A percentile compares a stretch with the other conserved stretches of the same genome.
phyloP scores from a whole-genome alignment of 78 protist genomes.

The Emiliania huxleyi region DNA sequence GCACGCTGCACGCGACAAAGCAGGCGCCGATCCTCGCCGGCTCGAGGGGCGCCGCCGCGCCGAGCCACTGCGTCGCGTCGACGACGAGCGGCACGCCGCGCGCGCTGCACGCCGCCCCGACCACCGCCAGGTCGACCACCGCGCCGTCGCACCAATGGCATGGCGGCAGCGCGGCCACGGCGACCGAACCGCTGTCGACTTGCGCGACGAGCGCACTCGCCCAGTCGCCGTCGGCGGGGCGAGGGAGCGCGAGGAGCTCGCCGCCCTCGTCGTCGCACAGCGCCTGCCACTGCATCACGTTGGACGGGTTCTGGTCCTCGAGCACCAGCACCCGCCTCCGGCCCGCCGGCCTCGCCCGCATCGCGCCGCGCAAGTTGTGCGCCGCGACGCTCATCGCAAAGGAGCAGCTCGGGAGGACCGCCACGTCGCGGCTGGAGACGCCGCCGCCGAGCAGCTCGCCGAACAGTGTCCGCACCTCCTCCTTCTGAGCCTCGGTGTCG shows the following conservation, averaged over 20 bases:
- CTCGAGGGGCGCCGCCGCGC: not conserved
- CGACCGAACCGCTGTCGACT: not conserved
- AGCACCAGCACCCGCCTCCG: not conserved
- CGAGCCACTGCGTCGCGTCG: not conserved
- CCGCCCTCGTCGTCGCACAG: not conserved
- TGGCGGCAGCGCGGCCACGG: not conserved
- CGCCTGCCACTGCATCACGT: not conserved
- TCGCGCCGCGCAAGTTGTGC: not conserved
- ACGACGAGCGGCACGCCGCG: not conserved
- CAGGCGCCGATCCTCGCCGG: not conserved
- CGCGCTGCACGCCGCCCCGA: not conserved
- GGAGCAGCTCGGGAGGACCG: not conserved
- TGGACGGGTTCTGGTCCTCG: not conserved
- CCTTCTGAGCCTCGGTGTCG: not conserved
- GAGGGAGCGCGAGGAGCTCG: not conserved
- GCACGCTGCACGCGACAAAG: not conserved
- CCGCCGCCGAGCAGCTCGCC: not conserved
- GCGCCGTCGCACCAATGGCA: conserved; percentile 12
- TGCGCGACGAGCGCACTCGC: not conserved
- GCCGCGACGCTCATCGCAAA: not conserved
- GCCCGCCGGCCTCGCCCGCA: not conserved
- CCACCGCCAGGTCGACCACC: not conserved
- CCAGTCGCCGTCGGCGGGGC: conserved; percentile 7
- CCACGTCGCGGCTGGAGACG: not conserved
- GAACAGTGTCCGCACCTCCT: not conserved